Conservation (phyloP, 345 rosid species). For the Punica granatum region DNA sequence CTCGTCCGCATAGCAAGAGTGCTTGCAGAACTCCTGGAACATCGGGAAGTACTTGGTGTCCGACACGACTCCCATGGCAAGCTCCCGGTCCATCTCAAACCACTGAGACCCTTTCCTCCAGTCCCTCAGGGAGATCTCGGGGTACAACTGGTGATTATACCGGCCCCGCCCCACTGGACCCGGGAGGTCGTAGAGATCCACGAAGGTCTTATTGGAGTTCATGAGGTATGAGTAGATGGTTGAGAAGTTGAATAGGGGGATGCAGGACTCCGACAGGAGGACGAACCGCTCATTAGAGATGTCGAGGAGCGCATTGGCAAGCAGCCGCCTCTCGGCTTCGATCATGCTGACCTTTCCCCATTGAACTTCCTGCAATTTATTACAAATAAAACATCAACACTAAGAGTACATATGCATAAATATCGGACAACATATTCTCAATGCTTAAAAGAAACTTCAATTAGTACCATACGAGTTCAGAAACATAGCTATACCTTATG, state of each 20-base stretch:
- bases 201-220: constrained; percentile 26
- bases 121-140: constrained; percentile 16
- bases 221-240: constrained; percentile 31
- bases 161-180: constrained; percentile 33
- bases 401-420: not conserved
- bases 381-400: not conserved
- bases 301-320: constrained; percentile 46
- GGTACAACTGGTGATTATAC: constrained; percentile 20
- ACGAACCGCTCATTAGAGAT: constrained; percentile 36
- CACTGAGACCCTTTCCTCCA: constrained; percentile 51
- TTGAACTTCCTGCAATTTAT: constrained; percentile 22
- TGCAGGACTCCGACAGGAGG: constrained; percentile 41
- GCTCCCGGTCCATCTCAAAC: constrained; percentile 39
- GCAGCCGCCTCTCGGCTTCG: constrained; percentile 40
- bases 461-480: no score
- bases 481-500: no score
- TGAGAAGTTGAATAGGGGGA: constrained; percentile 40
- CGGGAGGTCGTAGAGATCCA: constrained; percentile 23
- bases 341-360: constrained; percentile 43
- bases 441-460: no score
- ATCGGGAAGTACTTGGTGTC: constrained; percentile 26
- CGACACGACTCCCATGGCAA: constrained; percentile 29
- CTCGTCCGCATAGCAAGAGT: constrained; percentile 34
- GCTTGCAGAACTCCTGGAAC: constrained; percentile 29
- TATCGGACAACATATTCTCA: no score